A percentile compares a stretch with the other conserved stretches of the same genome.
These are phyloP conservation scores for Talaromyces sp. DNA, from an alignment of 2,329 filamentous ascomycete species.

Conservation along the genomic window DNA sequence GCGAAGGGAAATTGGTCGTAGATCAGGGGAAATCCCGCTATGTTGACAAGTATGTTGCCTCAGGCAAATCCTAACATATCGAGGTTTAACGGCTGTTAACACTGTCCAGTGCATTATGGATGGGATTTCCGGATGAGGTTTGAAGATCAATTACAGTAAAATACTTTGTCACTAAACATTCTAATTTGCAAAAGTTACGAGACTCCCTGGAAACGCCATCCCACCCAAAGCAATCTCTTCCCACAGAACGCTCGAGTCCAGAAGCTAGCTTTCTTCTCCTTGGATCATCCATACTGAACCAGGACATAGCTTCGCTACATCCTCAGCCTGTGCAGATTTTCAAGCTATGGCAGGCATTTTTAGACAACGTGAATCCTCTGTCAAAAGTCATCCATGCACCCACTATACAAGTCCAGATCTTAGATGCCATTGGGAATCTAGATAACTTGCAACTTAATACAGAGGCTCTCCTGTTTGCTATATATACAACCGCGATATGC, in stretches of 20 bases:
- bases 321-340: slow-evolving; percentile 48
- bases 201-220: background rate
- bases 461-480: background rate
- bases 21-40: background rate
- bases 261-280: background rate
- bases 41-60: background rate
- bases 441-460: background rate
- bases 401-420: background rate
- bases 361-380: slow-evolving; percentile 60
- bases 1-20: background rate
- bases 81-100: background rate
- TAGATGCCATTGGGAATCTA: background rate
- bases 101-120: background rate
- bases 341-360: slow-evolving; percentile 55
- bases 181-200: background rate
- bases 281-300: background rate
- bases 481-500: background rate
- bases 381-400: slow-evolving; percentile 60
- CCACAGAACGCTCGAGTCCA: background rate
- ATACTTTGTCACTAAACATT: background rate
- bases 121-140: background rate
- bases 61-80: background rate
- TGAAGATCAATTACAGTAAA: background rate
- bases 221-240: background rate
- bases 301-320: background rate